A percentile compares a stretch with the other conserved stretches of the same genome.
These are phyloP conservation scores for Phytophthora pini DNA, from an alignment of 352 stramenopile species.

Conservation along the genomic window DNA sequence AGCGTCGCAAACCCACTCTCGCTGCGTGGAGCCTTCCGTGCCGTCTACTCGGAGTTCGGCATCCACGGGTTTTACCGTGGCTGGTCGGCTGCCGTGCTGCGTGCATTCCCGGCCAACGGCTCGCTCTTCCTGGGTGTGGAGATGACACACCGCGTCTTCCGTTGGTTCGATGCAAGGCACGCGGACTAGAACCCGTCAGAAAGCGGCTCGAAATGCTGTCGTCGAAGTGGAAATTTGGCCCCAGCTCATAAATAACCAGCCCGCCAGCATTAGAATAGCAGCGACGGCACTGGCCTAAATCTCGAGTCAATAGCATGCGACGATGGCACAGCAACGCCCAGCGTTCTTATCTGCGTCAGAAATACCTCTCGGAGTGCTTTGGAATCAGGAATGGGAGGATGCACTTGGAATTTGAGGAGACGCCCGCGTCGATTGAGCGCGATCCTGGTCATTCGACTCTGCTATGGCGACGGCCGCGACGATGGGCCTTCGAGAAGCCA, in stretches of 20 bases:
- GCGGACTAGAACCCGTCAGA: slow-evolving; percentile 16
- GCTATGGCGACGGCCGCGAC: slow-evolving; percentile 21
- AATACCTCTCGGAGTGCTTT: slow-evolving; percentile 7
- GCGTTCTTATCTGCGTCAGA: slow-evolving; percentile 31
- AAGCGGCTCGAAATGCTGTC: too few species aligned
- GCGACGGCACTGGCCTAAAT: slow-evolving; percentile 7
- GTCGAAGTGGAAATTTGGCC: slow-evolving; percentile 8
- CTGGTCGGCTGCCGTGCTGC: slow-evolving; percentile 85
- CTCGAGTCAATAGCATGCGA: slow-evolving; percentile 22
- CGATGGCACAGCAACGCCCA: slow-evolving; percentile 17
- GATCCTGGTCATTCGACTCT: slow-evolving; percentile 14
- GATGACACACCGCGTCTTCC: slow-evolving; percentile 85
- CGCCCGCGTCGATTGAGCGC: slow-evolving; percentile 12
- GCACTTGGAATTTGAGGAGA: slow-evolving; percentile 30
- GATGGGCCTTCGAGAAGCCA: slow-evolving; percentile 22
- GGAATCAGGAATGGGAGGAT: slow-evolving; percentile 9
- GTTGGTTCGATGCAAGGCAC: slow-evolving; percentile 54
- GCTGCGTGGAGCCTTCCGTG: slow-evolving; percentile 54
- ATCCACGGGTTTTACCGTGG: slow-evolving; percentile 84
- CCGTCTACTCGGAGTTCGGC: slow-evolving; percentile 75
- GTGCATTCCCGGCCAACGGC: slow-evolving; percentile 89
- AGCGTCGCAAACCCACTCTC: slow-evolving; percentile 31
- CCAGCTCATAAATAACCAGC: slow-evolving; percentile 20
- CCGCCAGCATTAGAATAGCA: slow-evolving; percentile 27
- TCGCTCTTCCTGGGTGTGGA: slow-evolving; percentile 91